Evolutionary conservation across 139 green algal genomes (phyloP).

Genomic region (Coccomyxa sp.): DNA sequence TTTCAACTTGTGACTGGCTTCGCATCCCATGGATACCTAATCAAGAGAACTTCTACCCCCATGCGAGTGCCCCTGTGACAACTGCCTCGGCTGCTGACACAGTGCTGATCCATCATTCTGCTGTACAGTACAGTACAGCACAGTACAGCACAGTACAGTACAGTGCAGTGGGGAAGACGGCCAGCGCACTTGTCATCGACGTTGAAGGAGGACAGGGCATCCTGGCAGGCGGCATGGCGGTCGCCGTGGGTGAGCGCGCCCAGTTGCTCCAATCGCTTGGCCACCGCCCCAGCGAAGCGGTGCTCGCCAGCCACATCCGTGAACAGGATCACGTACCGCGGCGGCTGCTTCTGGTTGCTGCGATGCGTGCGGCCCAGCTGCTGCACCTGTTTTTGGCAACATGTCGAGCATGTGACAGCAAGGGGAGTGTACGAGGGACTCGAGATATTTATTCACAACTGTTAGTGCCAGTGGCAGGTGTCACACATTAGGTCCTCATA

Average conservation of each 20-base stretch:
- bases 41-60: too few relatives aligned
- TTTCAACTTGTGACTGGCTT: too few relatives aligned
- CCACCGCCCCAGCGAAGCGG: slow-evolving; percentile 44
- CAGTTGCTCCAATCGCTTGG: slow-evolving; percentile 40
- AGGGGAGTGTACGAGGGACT: too few relatives aligned
- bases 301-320: slow-evolving; percentile 54
- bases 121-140: too few relatives aligned
- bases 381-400: slow-evolving; percentile 51
- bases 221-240: slow-evolving; percentile 37
- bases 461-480: not conserved
- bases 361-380: slow-evolving; percentile 78
- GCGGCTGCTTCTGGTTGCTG: slow-evolving; percentile 66
- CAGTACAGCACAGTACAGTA: too few relatives aligned
- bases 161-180: too few relatives aligned
- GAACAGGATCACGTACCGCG: slow-evolving; percentile 64
- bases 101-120: too few relatives aligned
- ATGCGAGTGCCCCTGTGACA: too few relatives aligned
- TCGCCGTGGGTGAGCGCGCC: slow-evolving; percentile 56
- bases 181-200: slow-evolving; percentile 33
- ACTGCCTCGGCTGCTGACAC: too few relatives aligned
- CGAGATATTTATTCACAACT: not conserved
- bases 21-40: too few relatives aligned
- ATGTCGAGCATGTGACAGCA: too few relatives aligned
- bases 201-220: slow-evolving; percentile 47
- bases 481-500: not conserved